Evolutionary conservation across 352 stramenopile species (phyloP), one percentile per base, ranked within the genome.

Genomic region (Phytophthora pluvialis): DNA sequence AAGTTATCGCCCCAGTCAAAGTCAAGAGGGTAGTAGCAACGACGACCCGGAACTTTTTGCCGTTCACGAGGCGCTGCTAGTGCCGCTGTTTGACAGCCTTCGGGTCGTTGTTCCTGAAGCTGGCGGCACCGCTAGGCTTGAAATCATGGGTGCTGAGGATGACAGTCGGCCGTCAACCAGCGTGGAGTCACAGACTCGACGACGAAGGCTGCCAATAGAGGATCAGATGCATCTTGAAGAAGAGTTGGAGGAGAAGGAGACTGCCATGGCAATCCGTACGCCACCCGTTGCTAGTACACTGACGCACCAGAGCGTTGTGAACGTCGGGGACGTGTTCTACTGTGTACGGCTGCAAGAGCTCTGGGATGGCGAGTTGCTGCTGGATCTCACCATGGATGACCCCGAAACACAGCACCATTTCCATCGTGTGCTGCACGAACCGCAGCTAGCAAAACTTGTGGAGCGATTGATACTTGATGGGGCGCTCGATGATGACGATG

Each of bases 321-420:
- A 75, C n/a, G 63, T 85, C 12, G 69, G 47, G 21, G 67, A 74
- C 0, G 58, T 75, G 0, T 90, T 88, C 58, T 90, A 86, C 47
- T 89, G 79, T 26, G 54, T 88, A 40, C 75, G 73, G 4, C 73
- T 89, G 42, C 75, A 85, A 60, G 81, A 90, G 49, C 28, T 88
- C 1, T 90, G 79, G 79, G 79, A 90, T 43, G 79, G 72, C 10
- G 81, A 91, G n/a, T 60, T 89, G 21, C 72, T 83, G 54, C 68
- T 91, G 1, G 72, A 78, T 18, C 66, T 90, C 28, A 73, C 60
- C 0, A 85, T 88, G 72, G 80, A 88, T 46, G 76, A 89, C 43
- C 76, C 80, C 0, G 80, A 89, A 31, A 65, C 67, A 0, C 71
- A 73, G 9, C 51, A 67, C 0, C 63, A 73, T n/a, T 81, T 77